These are phyloP conservation scores for Cladorrhinum samala DNA, from an alignment of 495 filamentous ascomycete genomes.

Conservation along the genomic window DNA sequence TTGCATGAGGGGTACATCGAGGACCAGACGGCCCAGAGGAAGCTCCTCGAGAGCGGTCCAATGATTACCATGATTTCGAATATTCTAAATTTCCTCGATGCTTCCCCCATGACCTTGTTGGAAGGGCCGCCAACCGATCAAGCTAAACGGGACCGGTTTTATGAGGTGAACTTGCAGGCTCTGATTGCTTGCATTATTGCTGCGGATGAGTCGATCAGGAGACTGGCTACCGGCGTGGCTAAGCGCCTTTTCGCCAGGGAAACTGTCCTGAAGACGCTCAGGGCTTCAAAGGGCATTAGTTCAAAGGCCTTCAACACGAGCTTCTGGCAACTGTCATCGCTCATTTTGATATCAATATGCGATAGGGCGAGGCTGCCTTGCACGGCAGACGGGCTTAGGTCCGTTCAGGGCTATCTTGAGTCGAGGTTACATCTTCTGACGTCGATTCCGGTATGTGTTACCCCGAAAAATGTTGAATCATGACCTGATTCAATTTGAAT, in stretches of 20 bases:
- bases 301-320: conserved; percentile 34
- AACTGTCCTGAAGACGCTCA: conserved; percentile 28
- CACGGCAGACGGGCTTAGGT: conserved; percentile 36
- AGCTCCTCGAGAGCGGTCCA: conserved; percentile 31
- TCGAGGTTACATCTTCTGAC: conserved; percentile 41
- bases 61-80: conserved; percentile 41
- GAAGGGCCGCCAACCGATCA: conserved; percentile 31
- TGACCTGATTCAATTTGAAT: neutral
- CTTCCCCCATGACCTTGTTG: conserved; percentile 47
- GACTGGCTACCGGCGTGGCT: conserved; percentile 39
- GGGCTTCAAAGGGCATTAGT: conserved; percentile 36
- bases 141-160: conserved; percentile 37
- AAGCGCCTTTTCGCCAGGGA: conserved; percentile 41
- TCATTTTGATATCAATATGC: conserved; percentile 45
- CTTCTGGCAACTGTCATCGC: conserved; percentile 51
- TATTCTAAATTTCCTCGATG: conserved; percentile 48
- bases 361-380: conserved; percentile 40
- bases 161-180: conserved; percentile 43
- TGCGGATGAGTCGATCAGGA: conserved; percentile 44
- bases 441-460: conserved; percentile 36
- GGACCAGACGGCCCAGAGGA: conserved; percentile 34
- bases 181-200: conserved; percentile 47
- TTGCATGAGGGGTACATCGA: conserved; percentile 39
- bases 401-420: conserved; percentile 48
- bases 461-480: no score